Evolutionary conservation across 495 filamentous ascomycete genomes (phyloP), one percentile per base, ranked within the genome.

Genomic region (Annulohypoxylon stygium): DNA sequence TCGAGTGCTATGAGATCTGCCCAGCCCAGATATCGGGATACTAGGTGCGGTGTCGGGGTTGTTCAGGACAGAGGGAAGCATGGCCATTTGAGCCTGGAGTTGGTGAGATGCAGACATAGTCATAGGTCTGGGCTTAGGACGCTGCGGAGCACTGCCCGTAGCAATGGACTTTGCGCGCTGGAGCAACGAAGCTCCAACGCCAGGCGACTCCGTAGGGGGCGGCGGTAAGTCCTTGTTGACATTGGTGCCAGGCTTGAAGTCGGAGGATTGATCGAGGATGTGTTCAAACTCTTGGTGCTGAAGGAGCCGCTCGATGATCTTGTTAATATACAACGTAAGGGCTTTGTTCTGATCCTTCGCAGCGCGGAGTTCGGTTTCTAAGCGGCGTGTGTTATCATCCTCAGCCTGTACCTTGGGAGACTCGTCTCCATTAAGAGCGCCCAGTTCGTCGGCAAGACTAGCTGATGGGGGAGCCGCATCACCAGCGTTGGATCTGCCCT

Each of bases 261-360:
- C 88, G 34, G 84, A 86, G 9, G 88, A 87, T 75, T 94, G 93
- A 80, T 97, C 93, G 48, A 98, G 86, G 54, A 99, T 95, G 67
- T 90, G 88, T 79, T 99, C 96, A 61, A 97, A 98, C 54, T 95
- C 94, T 75, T 97, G 92, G 82, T 98, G 93, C 75, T 96, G 91
- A 43, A 99, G 86, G 16, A 99, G 88, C 20, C 96, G 91, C 79
- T 94, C 95, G 76, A 99, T 97, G 78, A 99, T 98, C 77, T 93
- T 95, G 86, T 97, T 97, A 81, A 99, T 98, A 81, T 99, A 99
- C 36, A 97, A 86, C 2, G 94, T 97, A 70, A 98, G 83, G 48
- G 96, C 96, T 80, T 97, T 99, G 84, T 98, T 98, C 81, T 97
- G 92, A 70, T 97, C 94, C 81, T 93, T 96, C 25, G 93, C 83